These are phyloP conservation scores for Basidioascus undulatus DNA, from an alignment of 768 basidiomycete genomes.

Conservation along the genomic window DNA sequence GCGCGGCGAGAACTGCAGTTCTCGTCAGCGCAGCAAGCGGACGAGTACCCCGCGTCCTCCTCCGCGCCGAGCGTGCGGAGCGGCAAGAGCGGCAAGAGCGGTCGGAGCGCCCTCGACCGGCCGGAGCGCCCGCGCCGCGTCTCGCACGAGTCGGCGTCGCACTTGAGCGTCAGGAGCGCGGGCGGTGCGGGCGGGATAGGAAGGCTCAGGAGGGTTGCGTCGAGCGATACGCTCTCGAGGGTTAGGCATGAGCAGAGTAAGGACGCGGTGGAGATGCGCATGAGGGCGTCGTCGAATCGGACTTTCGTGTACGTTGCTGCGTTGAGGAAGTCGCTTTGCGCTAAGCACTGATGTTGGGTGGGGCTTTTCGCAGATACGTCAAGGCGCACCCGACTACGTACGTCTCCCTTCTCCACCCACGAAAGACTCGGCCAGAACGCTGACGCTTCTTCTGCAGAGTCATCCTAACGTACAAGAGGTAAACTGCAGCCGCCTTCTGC, in stretches of 20 bases:
- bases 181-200: background rate
- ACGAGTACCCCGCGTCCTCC: slow-evolving; percentile 1
- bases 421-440: too few relatives aligned
- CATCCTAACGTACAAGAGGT: slow-evolving; percentile 13
- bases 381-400: too few relatives aligned
- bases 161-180: slow-evolving; percentile 1
- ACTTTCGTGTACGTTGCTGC: slow-evolving; percentile 46
- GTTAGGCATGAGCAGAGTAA: slow-evolving; percentile 10
- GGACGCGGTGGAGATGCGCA: slow-evolving; percentile 21
- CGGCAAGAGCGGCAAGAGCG: background rate
- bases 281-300: slow-evolving; percentile 45
- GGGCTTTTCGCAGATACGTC: too few relatives aligned
- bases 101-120: background rate
- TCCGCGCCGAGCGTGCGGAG: slow-evolving; percentile 1
- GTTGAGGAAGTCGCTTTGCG: slow-evolving; percentile 8
- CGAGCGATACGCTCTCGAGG: slow-evolving; percentile 4
- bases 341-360: background rate
- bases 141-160: background rate
- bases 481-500: too few relatives aligned
- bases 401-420: too few relatives aligned
- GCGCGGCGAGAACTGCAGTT: background rate
- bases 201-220: background rate
- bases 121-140: background rate
- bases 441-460: background rate
- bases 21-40: slow-evolving; percentile 19